Base-by-base conservation (phyloP, 352 stramenopile genomes). In the Phytophthora citricola region DNA sequence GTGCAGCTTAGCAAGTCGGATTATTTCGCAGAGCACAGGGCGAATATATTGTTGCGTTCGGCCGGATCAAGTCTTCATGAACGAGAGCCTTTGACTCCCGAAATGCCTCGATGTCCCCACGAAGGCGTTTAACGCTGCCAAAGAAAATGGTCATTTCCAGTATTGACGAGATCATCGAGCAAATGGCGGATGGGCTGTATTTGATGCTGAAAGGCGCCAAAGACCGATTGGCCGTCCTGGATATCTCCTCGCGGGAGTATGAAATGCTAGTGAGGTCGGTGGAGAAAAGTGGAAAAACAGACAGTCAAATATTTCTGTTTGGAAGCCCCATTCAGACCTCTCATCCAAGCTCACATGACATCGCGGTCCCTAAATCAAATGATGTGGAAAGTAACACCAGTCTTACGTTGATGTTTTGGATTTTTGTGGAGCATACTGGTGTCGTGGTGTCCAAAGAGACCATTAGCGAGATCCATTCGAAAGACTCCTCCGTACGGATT, bases 121-220 rank as follows among this genome's bases (percentile, higher is more conserved):
- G 79, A 22, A 87, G 83, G 34, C 70, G 79, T 6, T 56, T 85
- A 8, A 80, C 78, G 3, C 47, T 88, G 8, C 78, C 73, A 2
- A 81, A 81, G 38, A 79, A 81, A 40, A 64, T 51, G 5, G 56
- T 82, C 5, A 45, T 83, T 17, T 68, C 65, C 1, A 81, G 71
- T 8, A 60, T 83, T 31, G 64, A 70, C 11, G 68, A 85, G 43
- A 83, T 71, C 26, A 70, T 85, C 27, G 72, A 81, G 2, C 71
- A 76, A 52, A 61, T 85, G 32, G 67, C 68, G 15, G 69, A 80
- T 3, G 47, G 76, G 4, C 40, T 88, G n/a, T 81, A 78, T 43
- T 27, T 61, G 7, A 64, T 74, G 65, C 24, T 88, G 36, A 40
- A 68, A 43, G 71, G 54, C 27, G 43, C 55, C 1, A 70, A 63